Evolutionary conservation across 2,329 filamentous ascomycete species (phyloP).

Genomic region (Nakataea oryzae): DNA sequence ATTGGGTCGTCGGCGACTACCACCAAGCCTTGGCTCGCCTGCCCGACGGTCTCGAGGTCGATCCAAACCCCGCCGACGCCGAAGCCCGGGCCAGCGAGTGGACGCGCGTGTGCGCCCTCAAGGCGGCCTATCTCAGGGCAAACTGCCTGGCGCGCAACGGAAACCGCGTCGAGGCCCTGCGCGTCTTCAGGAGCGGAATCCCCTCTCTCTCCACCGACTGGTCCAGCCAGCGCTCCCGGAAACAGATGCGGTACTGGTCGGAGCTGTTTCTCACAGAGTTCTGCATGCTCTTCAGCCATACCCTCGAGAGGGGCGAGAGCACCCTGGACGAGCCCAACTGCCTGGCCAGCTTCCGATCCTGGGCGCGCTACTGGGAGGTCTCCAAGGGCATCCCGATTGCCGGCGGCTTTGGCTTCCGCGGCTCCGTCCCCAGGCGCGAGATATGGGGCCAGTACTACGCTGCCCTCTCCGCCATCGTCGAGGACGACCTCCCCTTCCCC

Average conservation of each 20-base stretch:
- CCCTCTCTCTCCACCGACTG: conserved; percentile 48
- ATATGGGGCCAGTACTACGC: conserved; percentile 84
- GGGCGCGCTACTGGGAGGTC: conserved; percentile 58
- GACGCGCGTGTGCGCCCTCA: conserved; percentile 74
- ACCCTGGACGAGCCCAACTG: conserved; percentile 41
- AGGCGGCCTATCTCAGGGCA: conserved; percentile 68
- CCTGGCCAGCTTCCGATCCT: conserved; percentile 51
- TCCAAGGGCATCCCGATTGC: conserved; percentile 31
- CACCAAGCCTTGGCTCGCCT: conserved; percentile 48
- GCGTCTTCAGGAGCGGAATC: conserved; percentile 55
- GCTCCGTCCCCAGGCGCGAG: conserved; percentile 49
- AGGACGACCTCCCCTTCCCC: conserved; percentile 51
- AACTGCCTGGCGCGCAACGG: conserved; percentile 43
- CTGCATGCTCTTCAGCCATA: conserved; percentile 58
- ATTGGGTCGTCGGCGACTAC: conserved; percentile 68
- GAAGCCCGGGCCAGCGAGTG: conserved; percentile 55
- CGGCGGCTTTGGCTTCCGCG: conserved; percentile 48
- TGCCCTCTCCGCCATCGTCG: conserved; percentile 66
- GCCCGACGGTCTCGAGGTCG: conserved; percentile 50
- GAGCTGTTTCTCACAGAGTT: conserved; percentile 68
- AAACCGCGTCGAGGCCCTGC: conserved; percentile 47
- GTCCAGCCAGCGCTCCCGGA: conserved; percentile 39
- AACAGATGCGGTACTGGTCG: conserved; percentile 66
- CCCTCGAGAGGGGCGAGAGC: conserved; percentile 39
- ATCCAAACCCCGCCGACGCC: conserved; percentile 30